Evolutionary conservation across 768 basidiomycete species (phyloP).

Genomic region (Xerocomellus intermedius): DNA sequence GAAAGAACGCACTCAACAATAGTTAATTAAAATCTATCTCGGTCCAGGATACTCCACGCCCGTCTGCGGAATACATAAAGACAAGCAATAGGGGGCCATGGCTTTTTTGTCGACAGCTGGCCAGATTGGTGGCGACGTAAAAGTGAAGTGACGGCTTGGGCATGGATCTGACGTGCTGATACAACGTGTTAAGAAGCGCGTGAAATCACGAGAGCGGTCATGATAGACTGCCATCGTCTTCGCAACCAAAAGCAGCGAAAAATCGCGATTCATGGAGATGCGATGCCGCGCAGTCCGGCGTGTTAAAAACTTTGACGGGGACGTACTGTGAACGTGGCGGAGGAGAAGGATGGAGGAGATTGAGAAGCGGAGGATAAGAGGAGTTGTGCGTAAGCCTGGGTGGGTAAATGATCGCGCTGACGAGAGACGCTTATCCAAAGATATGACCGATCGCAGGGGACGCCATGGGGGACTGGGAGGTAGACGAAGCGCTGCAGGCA

Average conservation of each 20-base stretch:
- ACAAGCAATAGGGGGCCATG: conserved; percentile 33
- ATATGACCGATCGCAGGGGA: conserved; percentile 23
- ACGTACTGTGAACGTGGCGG: conserved; percentile 5
- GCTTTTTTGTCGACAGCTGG: conserved; percentile 22
- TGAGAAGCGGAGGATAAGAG: conserved; percentile 14
- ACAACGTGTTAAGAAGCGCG: conserved; percentile 37
- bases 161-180: conserved; percentile 36
- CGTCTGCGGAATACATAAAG: conserved; percentile 38
- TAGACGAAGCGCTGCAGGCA: conserved; percentile 23
- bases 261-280: conserved; percentile 21
- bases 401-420: conserved; percentile 23
- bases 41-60: conserved; percentile 34
- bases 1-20: conserved; percentile 23
- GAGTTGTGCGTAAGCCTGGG: conserved; percentile 12
- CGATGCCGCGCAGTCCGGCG: conserved; percentile 13
- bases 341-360: neutral
- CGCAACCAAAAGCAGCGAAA: conserved; percentile 23
- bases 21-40: conserved; percentile 36
- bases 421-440: conserved; percentile 19
- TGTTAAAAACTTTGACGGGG: conserved; percentile 12
- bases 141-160: conserved; percentile 27
- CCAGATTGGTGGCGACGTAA: conserved; percentile 32
- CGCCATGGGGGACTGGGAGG: conserved; percentile 16
- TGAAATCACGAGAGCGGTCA: conserved; percentile 33
- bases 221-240: conserved; percentile 35